Evolutionary conservation across 768 basidiomycete species (phyloP).

Genomic region (Baorangia bicolor): DNA sequence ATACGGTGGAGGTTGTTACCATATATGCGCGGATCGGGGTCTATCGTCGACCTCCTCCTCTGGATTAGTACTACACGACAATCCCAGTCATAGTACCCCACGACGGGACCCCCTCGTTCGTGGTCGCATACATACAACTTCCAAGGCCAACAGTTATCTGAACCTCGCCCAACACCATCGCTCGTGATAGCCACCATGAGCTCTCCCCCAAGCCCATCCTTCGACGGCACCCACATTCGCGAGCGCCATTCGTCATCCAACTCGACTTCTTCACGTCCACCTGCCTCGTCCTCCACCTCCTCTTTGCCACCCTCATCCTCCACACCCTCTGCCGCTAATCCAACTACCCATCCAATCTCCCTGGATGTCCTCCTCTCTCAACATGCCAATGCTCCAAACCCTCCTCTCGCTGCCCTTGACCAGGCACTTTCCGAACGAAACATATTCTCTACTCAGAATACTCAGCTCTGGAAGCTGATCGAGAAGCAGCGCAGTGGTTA

Average conservation of each 20-base stretch:
- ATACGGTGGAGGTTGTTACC: background rate
- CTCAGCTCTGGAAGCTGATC: constrained; percentile 92
- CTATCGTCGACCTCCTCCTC: background rate
- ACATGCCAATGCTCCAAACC: constrained; percentile 54
- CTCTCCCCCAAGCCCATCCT: constrained; percentile 10
- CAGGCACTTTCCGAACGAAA: constrained; percentile 81
- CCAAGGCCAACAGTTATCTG: background rate
- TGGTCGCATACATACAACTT: background rate
- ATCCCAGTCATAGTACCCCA: background rate
- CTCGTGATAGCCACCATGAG: constrained; percentile 13
- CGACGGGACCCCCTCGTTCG: background rate
- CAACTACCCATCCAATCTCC: constrained; percentile 39
- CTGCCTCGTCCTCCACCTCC: constrained; percentile 31
- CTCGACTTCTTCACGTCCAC: constrained; percentile 31
- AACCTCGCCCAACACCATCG: background rate
- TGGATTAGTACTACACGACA: background rate
- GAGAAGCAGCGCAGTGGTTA: constrained; percentile 89
- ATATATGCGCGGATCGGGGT: background rate
- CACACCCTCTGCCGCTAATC: constrained; percentile 28
- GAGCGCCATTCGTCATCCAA: constrained; percentile 25
- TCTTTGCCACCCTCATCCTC: constrained; percentile 27
- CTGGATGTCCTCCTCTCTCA: constrained; percentile 54
- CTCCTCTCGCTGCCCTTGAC: constrained; percentile 63
- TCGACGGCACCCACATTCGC: constrained; percentile 20
- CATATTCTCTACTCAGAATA: constrained; percentile 74